Conservation (phyloP, 2,329 filamentous ascomycete genomes). For the Juglanconis oblonga region DNA sequence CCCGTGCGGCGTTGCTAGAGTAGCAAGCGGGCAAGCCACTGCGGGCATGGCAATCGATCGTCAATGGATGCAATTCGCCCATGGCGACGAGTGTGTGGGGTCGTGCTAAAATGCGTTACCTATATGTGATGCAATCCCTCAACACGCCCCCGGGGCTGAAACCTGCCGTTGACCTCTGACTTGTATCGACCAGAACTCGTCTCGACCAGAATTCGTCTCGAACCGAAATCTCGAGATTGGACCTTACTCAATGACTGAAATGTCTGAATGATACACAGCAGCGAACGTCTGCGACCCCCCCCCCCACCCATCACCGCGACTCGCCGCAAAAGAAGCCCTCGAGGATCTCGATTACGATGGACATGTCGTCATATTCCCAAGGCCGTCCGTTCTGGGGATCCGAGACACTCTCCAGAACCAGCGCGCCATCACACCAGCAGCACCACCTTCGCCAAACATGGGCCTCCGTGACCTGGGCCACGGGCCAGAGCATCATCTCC, state of each 20-base stretch:
- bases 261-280: too few relatives aligned
- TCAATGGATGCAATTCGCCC: background rate
- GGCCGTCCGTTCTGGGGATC: conserved; percentile 15
- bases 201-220: too few relatives aligned
- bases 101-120: background rate
- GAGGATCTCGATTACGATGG: background rate
- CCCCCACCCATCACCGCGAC: background rate
- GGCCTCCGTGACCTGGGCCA: conserved; percentile 16
- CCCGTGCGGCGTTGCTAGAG: background rate
- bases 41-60: background rate
- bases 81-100: background rate
- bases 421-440: conserved; percentile 2
- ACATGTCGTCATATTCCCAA: conserved; percentile 14
- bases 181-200: too few relatives aligned
- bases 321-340: background rate
- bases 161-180: too few relatives aligned
- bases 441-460: conserved; percentile 14
- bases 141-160: too few relatives aligned
- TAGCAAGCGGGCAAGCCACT: background rate
- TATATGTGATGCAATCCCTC: too few relatives aligned
- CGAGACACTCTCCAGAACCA: conserved; percentile 1
- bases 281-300: background rate
- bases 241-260: too few relatives aligned
- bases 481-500: conserved; percentile 16
- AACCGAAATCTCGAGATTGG: too few relatives aligned